These are phyloP conservation scores for Candida ortonii DNA, from an alignment of 805 yeast genomes.

Conservation along the genomic window DNA sequence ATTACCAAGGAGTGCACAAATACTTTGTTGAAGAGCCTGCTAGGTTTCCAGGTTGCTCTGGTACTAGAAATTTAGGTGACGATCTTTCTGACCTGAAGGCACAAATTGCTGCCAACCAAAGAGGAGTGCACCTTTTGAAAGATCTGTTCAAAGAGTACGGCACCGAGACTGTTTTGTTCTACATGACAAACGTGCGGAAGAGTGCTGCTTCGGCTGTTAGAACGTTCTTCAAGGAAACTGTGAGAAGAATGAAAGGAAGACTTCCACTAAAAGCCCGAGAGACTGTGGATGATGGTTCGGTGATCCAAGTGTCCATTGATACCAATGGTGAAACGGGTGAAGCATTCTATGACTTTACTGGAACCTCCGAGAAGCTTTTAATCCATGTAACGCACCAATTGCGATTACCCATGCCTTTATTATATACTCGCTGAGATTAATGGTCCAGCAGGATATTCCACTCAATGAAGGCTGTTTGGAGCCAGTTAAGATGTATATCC, in stretches of 20 bases:
- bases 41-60: constrained; percentile 49
- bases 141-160: constrained; percentile 44
- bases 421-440: constrained; percentile 48
- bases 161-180: constrained; percentile 40
- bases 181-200: constrained; percentile 44
- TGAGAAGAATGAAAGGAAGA: constrained; percentile 36
- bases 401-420: constrained; percentile 54
- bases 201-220: constrained; percentile 48
- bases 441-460: constrained; percentile 48
- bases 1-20: constrained; percentile 47
- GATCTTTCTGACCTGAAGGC: constrained; percentile 49
- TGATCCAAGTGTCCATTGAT: constrained; percentile 40
- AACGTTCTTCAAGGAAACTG: constrained; percentile 32
- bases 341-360: constrained; percentile 50
- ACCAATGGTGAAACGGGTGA: constrained; percentile 40
- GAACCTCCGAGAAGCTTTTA: constrained; percentile 51
- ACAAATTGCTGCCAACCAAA: constrained; percentile 48
- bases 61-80: constrained; percentile 52
- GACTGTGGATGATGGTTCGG: constrained; percentile 55
- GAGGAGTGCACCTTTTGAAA: constrained; percentile 44
- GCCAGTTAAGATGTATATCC: constrained; percentile 28
- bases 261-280: constrained; percentile 43
- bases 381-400: constrained; percentile 53
- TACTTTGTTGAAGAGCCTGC: constrained; percentile 50
- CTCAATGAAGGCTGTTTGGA: constrained; percentile 50